Base-by-base conservation (phyloP, 257 asterid genomes). In the Nicotiana tabacum region DNA sequence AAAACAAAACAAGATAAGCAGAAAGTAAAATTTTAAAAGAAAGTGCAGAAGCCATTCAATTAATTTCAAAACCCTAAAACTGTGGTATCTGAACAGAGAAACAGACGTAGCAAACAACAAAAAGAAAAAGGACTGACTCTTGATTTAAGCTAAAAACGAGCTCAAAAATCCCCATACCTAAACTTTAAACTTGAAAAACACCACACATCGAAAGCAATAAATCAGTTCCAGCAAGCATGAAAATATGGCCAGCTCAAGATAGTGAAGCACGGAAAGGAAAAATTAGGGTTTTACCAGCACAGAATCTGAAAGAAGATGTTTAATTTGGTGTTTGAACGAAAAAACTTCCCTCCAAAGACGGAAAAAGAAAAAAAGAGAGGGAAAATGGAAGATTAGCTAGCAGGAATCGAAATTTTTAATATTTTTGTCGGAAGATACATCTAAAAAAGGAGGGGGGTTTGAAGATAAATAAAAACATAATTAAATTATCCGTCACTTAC, bases 331-430 rank as follows among this genome's bases (percentile, higher is more conserved):
- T 46, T 32, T 32, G 61, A 43, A 57, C 27, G 21, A 55, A 56
- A 17, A 76, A 58, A 35, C 90, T 92, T 92, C 95, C 93, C 97
- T 88, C 93, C 94, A 86, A 88, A 84, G 95, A 90, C 86, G 89
- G 89, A 85, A 85, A 88, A 85, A 83, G 85, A 86, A 85, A 76
- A 74, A 35, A 51, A 51, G 24, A 51, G 29, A 35, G 80, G 80
- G 3, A 12, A 89, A 86, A 89, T 87, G 86, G 87, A 85, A 87
- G 87, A 83, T 82, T 60, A 72, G 58, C 39, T 17, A 77, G 62
- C 86, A 86, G 85, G 79, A 83, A 78, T 76, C 55, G 13, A 27
- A 82, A 85, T 74, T 76, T 84, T 48, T 48, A 12, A 32, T 43
- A 46, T n/a, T 21, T 81, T 72, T 87, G 58, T 67, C 83, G 82